Conservation (phyloP, 768 basidiomycete species). For the Lactarius tabidus region DNA sequence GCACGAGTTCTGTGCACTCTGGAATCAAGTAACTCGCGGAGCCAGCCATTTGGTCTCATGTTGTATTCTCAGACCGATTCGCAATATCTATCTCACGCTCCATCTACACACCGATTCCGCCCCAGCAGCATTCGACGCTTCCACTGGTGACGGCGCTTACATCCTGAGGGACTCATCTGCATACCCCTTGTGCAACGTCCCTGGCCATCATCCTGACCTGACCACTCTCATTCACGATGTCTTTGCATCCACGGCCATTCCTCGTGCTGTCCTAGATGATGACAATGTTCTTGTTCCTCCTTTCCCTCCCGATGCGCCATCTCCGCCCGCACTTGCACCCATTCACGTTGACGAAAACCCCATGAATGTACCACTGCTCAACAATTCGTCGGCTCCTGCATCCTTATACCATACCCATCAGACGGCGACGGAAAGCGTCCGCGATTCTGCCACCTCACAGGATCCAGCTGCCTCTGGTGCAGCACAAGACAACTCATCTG, state of each 20-base stretch:
- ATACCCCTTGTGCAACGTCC: background rate
- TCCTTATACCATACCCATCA: too few species aligned
- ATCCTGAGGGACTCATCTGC: background rate
- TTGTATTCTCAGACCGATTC: background rate
- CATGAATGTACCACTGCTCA: too few species aligned
- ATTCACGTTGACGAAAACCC: too few species aligned
- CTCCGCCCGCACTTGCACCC: too few species aligned
- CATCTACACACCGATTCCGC: background rate
- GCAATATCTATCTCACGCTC: background rate
- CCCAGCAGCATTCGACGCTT: background rate
- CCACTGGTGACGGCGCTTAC: background rate
- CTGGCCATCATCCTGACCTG: background rate
- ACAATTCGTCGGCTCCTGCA: too few species aligned
- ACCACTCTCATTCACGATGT: background rate
- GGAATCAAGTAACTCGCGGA: background rate
- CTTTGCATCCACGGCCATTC: background rate
- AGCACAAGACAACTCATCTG: background rate
- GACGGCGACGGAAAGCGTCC: too few species aligned
- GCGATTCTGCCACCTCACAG: background rate
- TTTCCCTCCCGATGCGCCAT: too few species aligned
- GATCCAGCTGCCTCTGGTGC: background rate
- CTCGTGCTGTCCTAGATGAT: background rate
- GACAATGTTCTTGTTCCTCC: background rate
- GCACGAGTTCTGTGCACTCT: background rate
- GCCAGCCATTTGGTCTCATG: background rate